A percentile compares a stretch with the other conserved stretches of the same genome.
Conservation (phyloP, 2,329 filamentous ascomycete genomes). For the Cryphonectria parasitica region DNA sequence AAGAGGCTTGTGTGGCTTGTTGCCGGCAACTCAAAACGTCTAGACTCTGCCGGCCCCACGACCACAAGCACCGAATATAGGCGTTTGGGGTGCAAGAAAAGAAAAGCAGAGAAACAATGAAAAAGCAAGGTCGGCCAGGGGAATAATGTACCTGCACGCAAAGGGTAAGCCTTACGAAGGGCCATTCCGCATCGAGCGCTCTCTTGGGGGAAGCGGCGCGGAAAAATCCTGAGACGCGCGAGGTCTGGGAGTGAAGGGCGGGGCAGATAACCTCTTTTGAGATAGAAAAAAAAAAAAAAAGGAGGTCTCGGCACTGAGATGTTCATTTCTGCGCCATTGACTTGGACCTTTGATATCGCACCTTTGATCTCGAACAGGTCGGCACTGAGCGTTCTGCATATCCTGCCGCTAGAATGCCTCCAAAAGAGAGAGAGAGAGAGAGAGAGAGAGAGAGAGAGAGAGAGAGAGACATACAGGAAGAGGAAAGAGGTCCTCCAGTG, state of each 20-base stretch:
- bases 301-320: background rate
- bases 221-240: constrained; percentile 22
- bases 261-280: constrained; percentile 3
- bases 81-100: background rate
- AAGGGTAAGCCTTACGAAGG: constrained; percentile 18
- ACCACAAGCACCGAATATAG: background rate
- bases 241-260: constrained; percentile 17
- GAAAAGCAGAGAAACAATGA: background rate
- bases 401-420: constrained; percentile 6
- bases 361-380: background rate
- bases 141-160: constrained; percentile 2
- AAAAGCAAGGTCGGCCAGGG: constrained; percentile 7
- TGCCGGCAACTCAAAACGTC: background rate
- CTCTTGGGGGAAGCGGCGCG: background rate
- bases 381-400: constrained; percentile 12
- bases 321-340: background rate
- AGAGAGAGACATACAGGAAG: background rate
- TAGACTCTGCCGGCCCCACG: background rate
- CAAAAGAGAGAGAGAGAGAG: no score
- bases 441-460: background rate
- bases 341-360: background rate
- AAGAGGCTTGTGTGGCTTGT: background rate
- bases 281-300: background rate
- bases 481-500: background rate
- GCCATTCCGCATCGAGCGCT: background rate